phyloP scores from a whole-genome alignment of 2,329 filamentous ascomycete species.

The Corynespora cassiicola region DNA sequence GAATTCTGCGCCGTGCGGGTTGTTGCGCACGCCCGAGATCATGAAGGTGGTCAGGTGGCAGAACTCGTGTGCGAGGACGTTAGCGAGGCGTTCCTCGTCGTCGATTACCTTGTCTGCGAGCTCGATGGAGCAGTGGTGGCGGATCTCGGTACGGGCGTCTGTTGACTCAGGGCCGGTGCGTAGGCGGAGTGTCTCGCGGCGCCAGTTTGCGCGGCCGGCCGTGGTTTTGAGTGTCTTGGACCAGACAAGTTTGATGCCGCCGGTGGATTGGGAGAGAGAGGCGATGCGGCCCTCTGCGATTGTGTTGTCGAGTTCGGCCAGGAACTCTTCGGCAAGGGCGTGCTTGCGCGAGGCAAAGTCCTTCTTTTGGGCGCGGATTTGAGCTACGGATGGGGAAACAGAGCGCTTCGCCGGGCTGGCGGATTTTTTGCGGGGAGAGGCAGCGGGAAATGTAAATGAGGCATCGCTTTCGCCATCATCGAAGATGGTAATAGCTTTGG shows the following conservation, averaged over 20 bases:
- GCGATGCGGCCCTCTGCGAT: constrained; percentile 68
- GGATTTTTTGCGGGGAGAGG: constrained; percentile 30
- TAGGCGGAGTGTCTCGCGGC: constrained; percentile 50
- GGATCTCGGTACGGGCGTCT: constrained; percentile 38
- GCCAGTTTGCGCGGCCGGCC: constrained; percentile 67
- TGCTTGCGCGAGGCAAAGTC: constrained; percentile 69
- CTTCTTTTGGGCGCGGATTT: constrained; percentile 51
- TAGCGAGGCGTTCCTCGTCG: constrained; percentile 74
- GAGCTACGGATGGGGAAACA: constrained; percentile 20
- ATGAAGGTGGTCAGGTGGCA: constrained; percentile 95
- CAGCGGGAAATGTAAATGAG: constrained; percentile 23
- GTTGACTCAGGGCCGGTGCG: constrained; percentile 31
- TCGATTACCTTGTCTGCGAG: constrained; percentile 88
- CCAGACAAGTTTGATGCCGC: constrained; percentile 76
- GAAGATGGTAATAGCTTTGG: constrained; percentile 29
- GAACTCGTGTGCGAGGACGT: constrained; percentile 95
- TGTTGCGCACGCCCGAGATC: constrained; percentile 74
- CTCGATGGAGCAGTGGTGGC: constrained; percentile 79
- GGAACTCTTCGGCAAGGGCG: constrained; percentile 67
- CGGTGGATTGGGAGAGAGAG: constrained; percentile 66
- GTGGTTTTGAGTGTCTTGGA: constrained; percentile 80
- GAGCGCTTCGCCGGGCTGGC: constrained; percentile 17
- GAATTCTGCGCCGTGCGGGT: constrained; percentile 85
- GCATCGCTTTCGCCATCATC: constrained; percentile 26
- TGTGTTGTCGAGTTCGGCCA: constrained; percentile 70